Base-by-base conservation (phyloP, 306 rosid species). In the Quercus mongolica region DNA sequence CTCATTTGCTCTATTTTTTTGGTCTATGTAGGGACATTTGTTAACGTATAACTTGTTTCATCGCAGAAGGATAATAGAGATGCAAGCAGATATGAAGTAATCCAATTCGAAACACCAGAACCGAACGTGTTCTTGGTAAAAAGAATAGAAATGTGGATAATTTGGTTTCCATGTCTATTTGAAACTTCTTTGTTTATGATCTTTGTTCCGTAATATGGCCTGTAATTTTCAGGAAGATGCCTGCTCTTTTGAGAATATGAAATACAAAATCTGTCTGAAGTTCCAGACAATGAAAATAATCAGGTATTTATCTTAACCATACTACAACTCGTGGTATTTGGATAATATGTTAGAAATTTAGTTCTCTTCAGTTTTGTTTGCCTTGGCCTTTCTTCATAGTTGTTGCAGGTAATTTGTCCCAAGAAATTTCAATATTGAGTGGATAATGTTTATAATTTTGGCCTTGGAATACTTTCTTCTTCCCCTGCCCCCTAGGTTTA, bases 71-170 rank as follows among this genome's bases (percentile, higher is more conserved):
- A 69, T 62, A 41, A 79, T 61, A 71, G 81, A 67, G 67, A 74
- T 56, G 59, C 69, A 73, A 65, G 30, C 15, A 74, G 56, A 38
- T 78, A 55, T 58, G 83, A 83, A 77, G 69, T 83, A 19, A 78
- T 89, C 68, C 90, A 82, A 56, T 94, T 94, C 11, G 98, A 94
- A 89, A 85, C 88, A 69, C 98, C 86, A 41, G 90, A 89, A 85
- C 80, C 85, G 58, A 90, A 90, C 15, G 61, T 44, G 20, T 77
- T 75, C 64, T 35, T 84, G 92, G 98, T 94, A 85, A 74, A 76
- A 49, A 70, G 58, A 46, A 51, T 76, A 62, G 63, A 75, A 67
- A n/a, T 35, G 61, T 81, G 10, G 35, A 61, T 35, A 77, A 72
- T 56, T 69, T 80, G 61, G 83, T 75, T 73, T 23, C 30, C 58